phyloP scores from a whole-genome alignment of 2,329 filamentous ascomycete species.

The Fusarium albosuccineum region DNA sequence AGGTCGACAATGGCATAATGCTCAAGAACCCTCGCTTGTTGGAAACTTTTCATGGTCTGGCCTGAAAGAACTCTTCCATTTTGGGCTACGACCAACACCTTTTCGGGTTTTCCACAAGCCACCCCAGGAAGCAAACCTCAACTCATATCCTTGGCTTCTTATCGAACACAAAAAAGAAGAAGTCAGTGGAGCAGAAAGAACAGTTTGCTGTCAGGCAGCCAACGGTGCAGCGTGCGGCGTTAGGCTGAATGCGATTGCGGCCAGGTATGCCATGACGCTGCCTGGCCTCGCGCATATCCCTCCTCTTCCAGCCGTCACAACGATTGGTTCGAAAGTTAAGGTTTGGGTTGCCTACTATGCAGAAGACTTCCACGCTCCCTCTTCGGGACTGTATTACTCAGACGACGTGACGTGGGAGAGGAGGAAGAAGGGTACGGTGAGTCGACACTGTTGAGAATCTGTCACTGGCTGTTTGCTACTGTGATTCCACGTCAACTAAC shows the following conservation, averaged over 20 bases:
- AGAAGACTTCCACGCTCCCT: slow-evolving; percentile 17
- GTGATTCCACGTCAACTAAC: background rate
- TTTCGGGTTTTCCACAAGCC: slow-evolving; percentile 11
- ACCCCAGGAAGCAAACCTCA: slow-evolving; percentile 11
- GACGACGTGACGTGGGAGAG: background rate
- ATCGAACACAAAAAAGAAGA: slow-evolving; percentile 34
- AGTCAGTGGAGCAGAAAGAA: background rate
- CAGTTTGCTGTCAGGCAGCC: slow-evolving; percentile 27
- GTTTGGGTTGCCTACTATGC: slow-evolving; percentile 37
- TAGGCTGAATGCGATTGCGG: slow-evolving; percentile 10
- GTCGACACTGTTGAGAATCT: background rate
- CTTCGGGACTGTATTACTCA: background rate
- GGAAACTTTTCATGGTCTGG: slow-evolving; percentile 29
- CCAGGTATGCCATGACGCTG: slow-evolving; percentile 23
- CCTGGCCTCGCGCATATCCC: slow-evolving; percentile 23
- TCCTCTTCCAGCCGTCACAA: slow-evolving; percentile 31
- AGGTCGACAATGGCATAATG: slow-evolving; percentile 16
- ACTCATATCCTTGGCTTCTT: slow-evolving; percentile 41
- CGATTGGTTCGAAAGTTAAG: slow-evolving; percentile 26
- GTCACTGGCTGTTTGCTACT: too few relatives aligned
- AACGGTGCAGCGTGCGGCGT: slow-evolving; percentile 37
- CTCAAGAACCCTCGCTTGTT: background rate
- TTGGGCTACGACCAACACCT: slow-evolving; percentile 19
- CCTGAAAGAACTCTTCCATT: slow-evolving; percentile 11
- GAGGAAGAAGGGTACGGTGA: slow-evolving; percentile 19